Percentiles rank a stretch among this genome's conserved stretches.
Conservation (phyloP, 352 stramenopile species). For the Globisporangium middletonii region DNA sequence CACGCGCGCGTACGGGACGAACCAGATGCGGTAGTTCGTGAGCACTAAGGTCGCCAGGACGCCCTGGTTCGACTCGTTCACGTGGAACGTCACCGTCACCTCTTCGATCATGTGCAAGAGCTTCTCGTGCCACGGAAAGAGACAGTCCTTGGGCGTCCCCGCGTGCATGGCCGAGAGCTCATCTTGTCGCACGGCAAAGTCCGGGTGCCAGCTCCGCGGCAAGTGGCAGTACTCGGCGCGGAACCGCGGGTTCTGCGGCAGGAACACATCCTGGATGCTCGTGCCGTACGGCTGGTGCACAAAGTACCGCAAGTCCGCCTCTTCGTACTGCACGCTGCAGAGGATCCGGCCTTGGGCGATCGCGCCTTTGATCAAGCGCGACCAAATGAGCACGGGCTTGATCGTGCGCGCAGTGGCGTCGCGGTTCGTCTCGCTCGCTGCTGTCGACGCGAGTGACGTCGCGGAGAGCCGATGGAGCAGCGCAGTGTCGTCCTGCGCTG, state of each 20-base stretch:
- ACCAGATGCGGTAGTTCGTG: slow-evolving; percentile 83
- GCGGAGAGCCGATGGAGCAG: slow-evolving; percentile 2
- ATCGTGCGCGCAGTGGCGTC: slow-evolving; percentile 12
- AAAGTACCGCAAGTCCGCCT: slow-evolving; percentile 54
- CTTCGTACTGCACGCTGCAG: slow-evolving; percentile 70
- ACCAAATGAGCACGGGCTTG: slow-evolving; percentile 70
- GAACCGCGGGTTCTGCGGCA: slow-evolving; percentile 78
- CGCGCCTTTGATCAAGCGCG: slow-evolving; percentile 53
- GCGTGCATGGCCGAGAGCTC: slow-evolving; percentile 64
- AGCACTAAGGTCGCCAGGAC: slow-evolving; percentile 74
- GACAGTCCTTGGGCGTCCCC: slow-evolving; percentile 56
- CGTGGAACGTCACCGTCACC: slow-evolving; percentile 84
- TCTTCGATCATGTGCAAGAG: slow-evolving; percentile 84
- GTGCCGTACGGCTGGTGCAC: slow-evolving; percentile 69
- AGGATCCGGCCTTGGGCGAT: slow-evolving; percentile 55
- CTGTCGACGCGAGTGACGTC: slow-evolving; percentile 16
- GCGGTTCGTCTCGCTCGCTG: slow-evolving; percentile 9
- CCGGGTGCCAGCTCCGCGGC: slow-evolving; percentile 76
- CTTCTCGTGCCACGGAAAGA: slow-evolving; percentile 83
- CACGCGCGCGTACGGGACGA: slow-evolving; percentile 75
- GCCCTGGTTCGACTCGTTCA: slow-evolving; percentile 82
- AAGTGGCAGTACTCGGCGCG: slow-evolving; percentile 70
- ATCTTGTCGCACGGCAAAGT: slow-evolving; percentile 51
- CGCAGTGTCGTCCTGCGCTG: slow-evolving; percentile 5
- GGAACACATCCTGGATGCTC: slow-evolving; percentile 70